These are phyloP conservation scores for Diplodia scrobiculata DNA, from an alignment of 2,329 filamentous ascomycete genomes.

Conservation along the genomic window DNA sequence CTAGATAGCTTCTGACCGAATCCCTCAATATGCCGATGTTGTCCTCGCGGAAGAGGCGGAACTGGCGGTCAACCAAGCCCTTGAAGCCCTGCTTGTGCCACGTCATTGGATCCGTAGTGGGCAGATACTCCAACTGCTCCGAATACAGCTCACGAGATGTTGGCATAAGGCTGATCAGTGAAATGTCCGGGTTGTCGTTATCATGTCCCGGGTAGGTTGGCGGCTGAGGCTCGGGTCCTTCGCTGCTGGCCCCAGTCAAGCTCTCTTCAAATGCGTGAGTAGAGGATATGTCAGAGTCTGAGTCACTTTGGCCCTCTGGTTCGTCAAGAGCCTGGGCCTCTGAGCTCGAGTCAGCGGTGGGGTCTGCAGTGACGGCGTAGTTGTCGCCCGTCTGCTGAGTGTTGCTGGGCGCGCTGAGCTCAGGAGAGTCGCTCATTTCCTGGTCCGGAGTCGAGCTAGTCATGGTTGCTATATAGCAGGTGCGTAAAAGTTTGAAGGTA, in stretches of 20 bases:
- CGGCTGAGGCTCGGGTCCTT: too few relatives aligned
- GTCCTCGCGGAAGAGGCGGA: conserved; percentile 59
- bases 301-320: too few relatives aligned
- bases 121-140: conserved; percentile 39
- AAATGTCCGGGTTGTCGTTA: conserved; percentile 42
- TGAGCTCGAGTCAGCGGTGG: neutral
- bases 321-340: neutral
- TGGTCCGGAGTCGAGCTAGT: neutral
- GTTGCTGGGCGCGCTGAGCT: neutral
- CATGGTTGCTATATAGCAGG: neutral
- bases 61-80: conserved; percentile 58
- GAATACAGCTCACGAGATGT: conserved; percentile 39
- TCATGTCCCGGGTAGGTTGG: conserved; percentile 32
- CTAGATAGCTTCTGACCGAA: neutral
- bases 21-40: conserved; percentile 34
- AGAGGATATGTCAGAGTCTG: too few relatives aligned
- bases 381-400: neutral
- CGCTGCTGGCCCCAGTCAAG: too few relatives aligned
- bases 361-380: neutral
- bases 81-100: conserved; percentile 23
- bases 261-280: too few relatives aligned
- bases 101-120: conserved; percentile 29
- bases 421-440: neutral
- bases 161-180: conserved; percentile 38
- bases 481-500: too few relatives aligned